Conservation (phyloP, 495 filamentous ascomycete species). For the Choiromyces venosus region DNA sequence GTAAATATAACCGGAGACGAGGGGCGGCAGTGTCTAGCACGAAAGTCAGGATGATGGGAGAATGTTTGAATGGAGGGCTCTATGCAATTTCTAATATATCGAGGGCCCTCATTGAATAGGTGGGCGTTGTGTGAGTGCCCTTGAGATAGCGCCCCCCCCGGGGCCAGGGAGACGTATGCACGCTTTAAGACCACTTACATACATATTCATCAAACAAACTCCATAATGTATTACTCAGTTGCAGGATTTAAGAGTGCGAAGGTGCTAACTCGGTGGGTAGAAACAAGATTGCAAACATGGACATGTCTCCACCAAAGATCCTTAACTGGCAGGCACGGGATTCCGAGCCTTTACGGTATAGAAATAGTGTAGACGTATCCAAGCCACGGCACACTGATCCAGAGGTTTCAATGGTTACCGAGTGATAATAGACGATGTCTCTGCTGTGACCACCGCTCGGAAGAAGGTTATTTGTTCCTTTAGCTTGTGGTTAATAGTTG, state of each 20-base stretch:
- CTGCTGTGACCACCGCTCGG: background rate
- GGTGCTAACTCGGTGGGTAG: background rate
- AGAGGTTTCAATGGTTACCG: background rate
- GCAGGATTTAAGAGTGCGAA: background rate
- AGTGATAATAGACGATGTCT: background rate
- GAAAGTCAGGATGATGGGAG: background rate
- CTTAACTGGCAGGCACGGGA: background rate
- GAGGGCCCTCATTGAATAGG: background rate
- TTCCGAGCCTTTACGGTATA: background rate
- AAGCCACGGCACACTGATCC: background rate
- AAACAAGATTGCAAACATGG: background rate
- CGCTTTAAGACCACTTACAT: background rate
- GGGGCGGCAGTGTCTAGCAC: background rate
- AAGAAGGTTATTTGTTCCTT: background rate
- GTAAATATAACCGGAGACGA: background rate
- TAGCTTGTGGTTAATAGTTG: too few species aligned
- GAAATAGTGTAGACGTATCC: background rate
- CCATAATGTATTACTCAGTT: background rate
- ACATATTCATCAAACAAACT: background rate
- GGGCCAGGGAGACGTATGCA: background rate
- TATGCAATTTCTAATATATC: background rate
- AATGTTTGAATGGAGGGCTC: background rate
- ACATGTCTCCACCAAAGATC: background rate
- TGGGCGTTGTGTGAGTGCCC: background rate
- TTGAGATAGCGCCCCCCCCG: too few species aligned